Evolutionary conservation across 495 filamentous ascomycete genomes (phyloP).

Genomic region (Beverwykella pulmonaria): DNA sequence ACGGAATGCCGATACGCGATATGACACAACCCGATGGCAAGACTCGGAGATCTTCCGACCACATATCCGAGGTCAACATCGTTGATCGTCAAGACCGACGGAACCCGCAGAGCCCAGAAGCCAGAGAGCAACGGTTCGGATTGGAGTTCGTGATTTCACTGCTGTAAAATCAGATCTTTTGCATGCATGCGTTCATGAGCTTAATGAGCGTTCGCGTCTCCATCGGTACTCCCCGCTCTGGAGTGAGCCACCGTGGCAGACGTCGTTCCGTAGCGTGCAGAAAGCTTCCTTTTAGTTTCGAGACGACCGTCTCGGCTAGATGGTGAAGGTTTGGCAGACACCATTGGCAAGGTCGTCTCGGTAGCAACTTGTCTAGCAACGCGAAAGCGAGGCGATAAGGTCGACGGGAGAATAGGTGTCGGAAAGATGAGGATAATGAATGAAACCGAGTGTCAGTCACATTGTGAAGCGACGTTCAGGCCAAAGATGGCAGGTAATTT

Average conservation of each 20-base stretch:
- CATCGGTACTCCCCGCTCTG: background rate
- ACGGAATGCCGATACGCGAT: background rate
- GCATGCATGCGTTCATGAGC: background rate
- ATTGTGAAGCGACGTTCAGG: background rate
- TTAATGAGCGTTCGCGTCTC: background rate
- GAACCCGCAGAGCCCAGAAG: background rate
- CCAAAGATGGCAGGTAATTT: background rate
- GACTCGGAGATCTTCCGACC: background rate
- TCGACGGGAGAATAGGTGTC: background rate
- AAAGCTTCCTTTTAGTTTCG: background rate
- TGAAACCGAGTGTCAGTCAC: background rate
- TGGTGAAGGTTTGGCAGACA: background rate
- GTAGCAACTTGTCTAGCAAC: background rate
- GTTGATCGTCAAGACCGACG: background rate
- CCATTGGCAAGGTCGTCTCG: background rate
- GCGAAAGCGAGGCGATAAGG: background rate
- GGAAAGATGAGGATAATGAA: background rate
- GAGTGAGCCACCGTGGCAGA: background rate
- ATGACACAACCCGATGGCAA: background rate
- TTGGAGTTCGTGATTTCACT: background rate
- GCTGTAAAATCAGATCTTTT: background rate
- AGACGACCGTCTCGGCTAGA: background rate
- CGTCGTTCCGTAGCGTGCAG: slow-evolving; percentile 6
- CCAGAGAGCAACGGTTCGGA: background rate
- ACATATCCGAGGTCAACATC: background rate